These are phyloP conservation scores for Paracoccidioides lutzii DNA, from an alignment of 2,329 filamentous ascomycete genomes.

Conservation along the genomic window DNA sequence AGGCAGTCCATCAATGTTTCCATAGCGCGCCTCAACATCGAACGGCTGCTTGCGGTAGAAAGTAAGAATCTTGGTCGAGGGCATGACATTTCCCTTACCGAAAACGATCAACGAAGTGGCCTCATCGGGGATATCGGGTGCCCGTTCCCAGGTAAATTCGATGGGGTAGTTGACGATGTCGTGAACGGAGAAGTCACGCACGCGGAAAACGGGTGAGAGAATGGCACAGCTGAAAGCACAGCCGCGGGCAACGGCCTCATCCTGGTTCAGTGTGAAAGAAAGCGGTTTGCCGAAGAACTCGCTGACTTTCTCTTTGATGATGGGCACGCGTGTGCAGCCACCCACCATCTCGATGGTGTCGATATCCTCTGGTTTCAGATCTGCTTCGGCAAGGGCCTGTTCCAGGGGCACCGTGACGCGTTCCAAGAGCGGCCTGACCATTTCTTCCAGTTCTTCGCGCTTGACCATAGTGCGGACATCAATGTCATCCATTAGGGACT, in stretches of 20 bases:
- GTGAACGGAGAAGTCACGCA: conserved; percentile 94
- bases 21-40: conserved; percentile 88
- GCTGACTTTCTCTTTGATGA: conserved; percentile 81
- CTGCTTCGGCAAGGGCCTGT: conserved; percentile 86
- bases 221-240: conserved; percentile 97
- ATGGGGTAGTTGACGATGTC: conserved; percentile 97
- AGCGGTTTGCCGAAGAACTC: conserved; percentile 84
- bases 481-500: conserved; percentile 96
- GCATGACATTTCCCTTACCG: conserved; percentile 91
- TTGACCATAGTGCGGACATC: conserved; percentile 84
- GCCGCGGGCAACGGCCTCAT: conserved; percentile 89
- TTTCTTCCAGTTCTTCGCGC: conserved; percentile 82
- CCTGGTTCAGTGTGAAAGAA: conserved; percentile 95
- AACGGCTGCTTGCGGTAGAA: conserved; percentile 99
- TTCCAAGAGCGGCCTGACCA: conserved; percentile 71
- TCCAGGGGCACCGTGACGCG: conserved; percentile 64
- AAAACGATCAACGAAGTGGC: conserved; percentile 96
- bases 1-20: conserved; percentile 71
- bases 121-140: conserved; percentile 93
- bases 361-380: conserved; percentile 82
- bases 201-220: conserved; percentile 92
- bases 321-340: conserved; percentile 83
- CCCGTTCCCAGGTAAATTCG: conserved; percentile 98
- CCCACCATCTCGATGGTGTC: conserved; percentile 88
- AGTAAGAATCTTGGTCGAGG: conserved; percentile 96